A percentile compares a stretch with the other conserved stretches of the same genome.
These are phyloP conservation scores for Neofusicoccum laricinum DNA, from an alignment of 2,329 filamentous ascomycete genomes.

Conservation along the genomic window DNA sequence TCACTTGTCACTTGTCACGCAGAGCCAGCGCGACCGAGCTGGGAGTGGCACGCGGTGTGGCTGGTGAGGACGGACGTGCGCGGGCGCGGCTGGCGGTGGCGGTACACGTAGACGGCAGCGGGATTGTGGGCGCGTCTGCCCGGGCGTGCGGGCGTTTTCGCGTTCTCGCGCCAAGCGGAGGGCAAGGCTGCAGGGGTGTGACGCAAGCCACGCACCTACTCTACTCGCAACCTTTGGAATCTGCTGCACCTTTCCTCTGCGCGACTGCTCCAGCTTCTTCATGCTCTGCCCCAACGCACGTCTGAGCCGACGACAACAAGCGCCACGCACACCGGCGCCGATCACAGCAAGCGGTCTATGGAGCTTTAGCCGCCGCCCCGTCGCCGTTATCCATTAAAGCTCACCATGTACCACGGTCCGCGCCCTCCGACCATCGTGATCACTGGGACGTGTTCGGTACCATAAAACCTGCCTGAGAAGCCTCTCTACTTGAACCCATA, in stretches of 20 bases:
- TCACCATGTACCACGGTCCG: slow-evolving; percentile 51
- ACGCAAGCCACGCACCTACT: not conserved
- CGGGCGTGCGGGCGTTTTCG: too few relatives aligned
- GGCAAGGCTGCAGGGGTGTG: slow-evolving; percentile 1
- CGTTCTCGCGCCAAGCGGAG: not conserved
- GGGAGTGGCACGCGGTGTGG: not conserved
- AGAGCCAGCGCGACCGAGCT: too few relatives aligned
- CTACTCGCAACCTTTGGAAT: not conserved
- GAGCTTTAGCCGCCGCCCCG: not conserved
- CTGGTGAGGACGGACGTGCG: slow-evolving; percentile 4
- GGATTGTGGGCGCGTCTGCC: not conserved
- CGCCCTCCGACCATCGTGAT: slow-evolving; percentile 1
- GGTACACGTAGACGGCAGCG: too few relatives aligned
- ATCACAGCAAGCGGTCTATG: not conserved
- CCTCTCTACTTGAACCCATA: not conserved
- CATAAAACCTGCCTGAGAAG: not conserved
- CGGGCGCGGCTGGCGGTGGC: not conserved
- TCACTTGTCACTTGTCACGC: too few relatives aligned
- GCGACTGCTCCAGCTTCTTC: not conserved
- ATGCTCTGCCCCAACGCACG: not conserved
- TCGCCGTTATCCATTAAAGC: slow-evolving; percentile 18
- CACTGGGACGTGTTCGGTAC: not conserved
- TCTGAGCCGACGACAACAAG: not conserved
- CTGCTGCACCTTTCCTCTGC: not conserved
- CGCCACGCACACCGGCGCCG: not conserved